Evolutionary conservation across 2,329 filamentous ascomycete genomes (phyloP), one percentile per base, ranked within the genome.

Genomic region (Xylaria sp.): DNA sequence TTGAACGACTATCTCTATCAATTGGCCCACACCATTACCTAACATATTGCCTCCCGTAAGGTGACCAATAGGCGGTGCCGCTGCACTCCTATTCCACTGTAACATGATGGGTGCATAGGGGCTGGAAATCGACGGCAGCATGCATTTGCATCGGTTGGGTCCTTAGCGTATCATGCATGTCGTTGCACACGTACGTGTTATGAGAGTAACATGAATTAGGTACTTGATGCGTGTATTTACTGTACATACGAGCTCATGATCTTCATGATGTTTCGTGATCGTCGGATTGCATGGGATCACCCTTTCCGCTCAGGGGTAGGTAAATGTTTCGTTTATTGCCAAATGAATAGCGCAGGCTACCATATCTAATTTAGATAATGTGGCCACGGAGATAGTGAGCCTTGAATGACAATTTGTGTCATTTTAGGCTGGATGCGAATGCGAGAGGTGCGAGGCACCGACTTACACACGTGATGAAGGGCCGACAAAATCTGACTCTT

Each of bases 61-160:
- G 42, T n/a, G 17, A n/a, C 68, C 65, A 70, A 70, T 70, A 56
- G 68, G 68, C 65, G 59, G 20, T 51, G 26, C 68, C 68, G 68
- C 68, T 70, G 65, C 53, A 60, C 31, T 33, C 40, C 40, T 54
- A 38, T 68, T 3, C 36, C 56, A 42, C 46, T 67, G 64, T 48
- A 70, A 67, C 64, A 54, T 49, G 26, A 51, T 23, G 53, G 28
- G 10, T 36, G 58, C 63, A 68, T 68, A 48, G 62, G 58, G 62
- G 66, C 66, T 65, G 61, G 64, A 59, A 42, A 61, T 48, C 26
- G n/a, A 53, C 57, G 33, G 26, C 36, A 38, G 56, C 23, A 57
- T 57, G 42, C 56, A 49, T 59, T n/a, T 38, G 49, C 31, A 60
- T 61, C 36, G 31, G 54, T 44, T 42, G 23, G 15, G 31, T 58